Conservation (phyloP, 208 protist genomes). For the Phytomonas francai region DNA sequence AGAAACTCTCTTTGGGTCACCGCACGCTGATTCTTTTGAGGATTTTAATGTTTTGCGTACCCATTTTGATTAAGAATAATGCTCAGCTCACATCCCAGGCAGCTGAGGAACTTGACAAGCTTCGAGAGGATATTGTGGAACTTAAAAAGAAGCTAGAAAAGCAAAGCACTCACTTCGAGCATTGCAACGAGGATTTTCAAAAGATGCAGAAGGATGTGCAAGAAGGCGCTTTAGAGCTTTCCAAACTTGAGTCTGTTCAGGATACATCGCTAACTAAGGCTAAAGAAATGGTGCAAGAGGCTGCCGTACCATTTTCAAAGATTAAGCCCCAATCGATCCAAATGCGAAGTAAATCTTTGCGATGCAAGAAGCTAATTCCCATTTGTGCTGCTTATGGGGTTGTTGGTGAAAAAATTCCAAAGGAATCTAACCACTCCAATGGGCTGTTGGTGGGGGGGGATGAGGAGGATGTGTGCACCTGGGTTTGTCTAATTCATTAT, state of each 20-base stretch:
- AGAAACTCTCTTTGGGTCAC: constrained; percentile 34
- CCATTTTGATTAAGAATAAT: constrained; percentile 42
- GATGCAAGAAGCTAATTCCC: constrained; percentile 32
- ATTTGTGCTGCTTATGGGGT: constrained; percentile 42
- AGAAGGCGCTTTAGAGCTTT: background rate
- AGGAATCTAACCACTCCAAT: constrained; percentile 21
- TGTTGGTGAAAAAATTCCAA: constrained; percentile 52
- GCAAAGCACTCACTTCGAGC: constrained; percentile 15
- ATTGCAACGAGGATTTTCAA: constrained; percentile 18
- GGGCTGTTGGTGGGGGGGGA: constrained; percentile 44
- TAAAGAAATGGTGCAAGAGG: constrained; percentile 20
- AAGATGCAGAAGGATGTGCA: constrained; percentile 12
- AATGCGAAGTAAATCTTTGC: constrained; percentile 23
- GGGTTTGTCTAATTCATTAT: background rate
- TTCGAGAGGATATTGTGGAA: constrained; percentile 17
- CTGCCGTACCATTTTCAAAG: constrained; percentile 22
- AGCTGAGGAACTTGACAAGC: constrained; percentile 27
- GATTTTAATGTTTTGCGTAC: constrained; percentile 44
- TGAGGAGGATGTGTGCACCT: constrained; percentile 27
- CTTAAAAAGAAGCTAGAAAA: constrained; percentile 18
- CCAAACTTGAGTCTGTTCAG: background rate
- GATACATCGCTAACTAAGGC: constrained; percentile 11
- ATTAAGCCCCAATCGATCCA: constrained; percentile 33
- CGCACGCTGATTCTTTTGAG: constrained; percentile 41
- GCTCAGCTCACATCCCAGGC: constrained; percentile 25